Conservation (phyloP, 306 rosid species). For the Trifolium dubium region DNA sequence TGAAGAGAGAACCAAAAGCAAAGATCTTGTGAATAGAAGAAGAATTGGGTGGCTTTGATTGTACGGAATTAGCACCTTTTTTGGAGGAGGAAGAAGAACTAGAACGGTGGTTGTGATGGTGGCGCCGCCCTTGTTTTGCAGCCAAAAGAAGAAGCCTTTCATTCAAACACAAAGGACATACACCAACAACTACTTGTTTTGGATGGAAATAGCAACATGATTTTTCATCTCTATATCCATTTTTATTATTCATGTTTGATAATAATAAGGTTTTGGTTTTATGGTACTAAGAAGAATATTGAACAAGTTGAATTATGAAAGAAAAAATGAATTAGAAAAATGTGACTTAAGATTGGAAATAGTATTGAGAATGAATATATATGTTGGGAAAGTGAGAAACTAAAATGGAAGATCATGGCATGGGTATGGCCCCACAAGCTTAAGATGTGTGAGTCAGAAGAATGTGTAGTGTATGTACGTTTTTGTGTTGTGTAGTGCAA, state of each 20-base stretch:
- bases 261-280: not conserved
- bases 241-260: constrained; percentile 44
- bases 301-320: constrained; percentile 28
- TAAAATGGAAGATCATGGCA: constrained; percentile 36
- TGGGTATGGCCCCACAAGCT: constrained; percentile 46
- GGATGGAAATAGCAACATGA: constrained; percentile 87
- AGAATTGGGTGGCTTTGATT: constrained; percentile 49
- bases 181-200: constrained; percentile 70
- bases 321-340: constrained; percentile 10
- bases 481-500: constrained; percentile 17
- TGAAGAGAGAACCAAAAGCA: constrained; percentile 78
- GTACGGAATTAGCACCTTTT: constrained; percentile 20
- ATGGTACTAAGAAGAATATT: not conserved
- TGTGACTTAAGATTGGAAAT: constrained; percentile 22
- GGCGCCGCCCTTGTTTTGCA: constrained; percentile 58
- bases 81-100: constrained; percentile 32
- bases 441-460: constrained; percentile 33
- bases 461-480: not conserved
- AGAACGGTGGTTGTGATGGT: constrained; percentile 24
- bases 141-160: constrained; percentile 81
- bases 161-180: constrained; percentile 79
- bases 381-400: constrained; percentile 48
- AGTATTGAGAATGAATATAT: constrained; percentile 47
- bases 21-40: constrained; percentile 82
- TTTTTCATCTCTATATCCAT: constrained; percentile 62